Conservation (phyloP, 2,329 filamentous ascomycete species). For the Botrytis hyacinthi region DNA sequence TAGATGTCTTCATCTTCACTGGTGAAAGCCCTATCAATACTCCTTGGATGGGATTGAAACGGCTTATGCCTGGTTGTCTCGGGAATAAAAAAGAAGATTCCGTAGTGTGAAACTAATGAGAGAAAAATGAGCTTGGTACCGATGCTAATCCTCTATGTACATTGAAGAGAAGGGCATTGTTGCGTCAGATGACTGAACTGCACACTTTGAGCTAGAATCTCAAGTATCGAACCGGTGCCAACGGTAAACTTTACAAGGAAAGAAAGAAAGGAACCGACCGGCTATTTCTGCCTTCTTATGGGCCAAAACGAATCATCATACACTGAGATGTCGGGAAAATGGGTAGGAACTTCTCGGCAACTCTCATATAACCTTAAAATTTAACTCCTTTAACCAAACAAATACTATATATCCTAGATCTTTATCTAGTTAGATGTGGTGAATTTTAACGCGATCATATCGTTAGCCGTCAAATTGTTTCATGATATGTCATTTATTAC, state of each 20-base stretch:
- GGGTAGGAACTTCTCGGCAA: neutral
- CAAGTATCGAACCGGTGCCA: neutral
- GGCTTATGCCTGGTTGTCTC: slow-evolving; percentile 19
- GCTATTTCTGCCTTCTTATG: neutral
- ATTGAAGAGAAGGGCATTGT: neutral
- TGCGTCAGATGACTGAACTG: neutral
- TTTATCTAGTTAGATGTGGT: neutral
- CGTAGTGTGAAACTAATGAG: neutral
- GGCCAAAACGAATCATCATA: neutral
- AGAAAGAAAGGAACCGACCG: neutral
- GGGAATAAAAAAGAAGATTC: neutral
- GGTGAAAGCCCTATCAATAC: slow-evolving; percentile 36
- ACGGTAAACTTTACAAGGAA: accelerated
- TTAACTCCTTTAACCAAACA: neutral
- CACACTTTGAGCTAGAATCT: neutral
- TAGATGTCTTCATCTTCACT: slow-evolving; percentile 52
- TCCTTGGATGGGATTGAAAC: slow-evolving; percentile 35
- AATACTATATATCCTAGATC: neutral
- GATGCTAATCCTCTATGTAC: too few relatives aligned
- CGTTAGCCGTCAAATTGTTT: neutral
- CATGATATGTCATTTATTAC: neutral
- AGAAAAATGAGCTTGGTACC: too few relatives aligned
- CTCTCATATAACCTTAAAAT: neutral
- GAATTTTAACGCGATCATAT: neutral
- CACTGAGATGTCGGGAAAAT: neutral